Evolutionary conservation across 106 monocot species (phyloP).

Genomic region (Narthecium ossifragum): DNA sequence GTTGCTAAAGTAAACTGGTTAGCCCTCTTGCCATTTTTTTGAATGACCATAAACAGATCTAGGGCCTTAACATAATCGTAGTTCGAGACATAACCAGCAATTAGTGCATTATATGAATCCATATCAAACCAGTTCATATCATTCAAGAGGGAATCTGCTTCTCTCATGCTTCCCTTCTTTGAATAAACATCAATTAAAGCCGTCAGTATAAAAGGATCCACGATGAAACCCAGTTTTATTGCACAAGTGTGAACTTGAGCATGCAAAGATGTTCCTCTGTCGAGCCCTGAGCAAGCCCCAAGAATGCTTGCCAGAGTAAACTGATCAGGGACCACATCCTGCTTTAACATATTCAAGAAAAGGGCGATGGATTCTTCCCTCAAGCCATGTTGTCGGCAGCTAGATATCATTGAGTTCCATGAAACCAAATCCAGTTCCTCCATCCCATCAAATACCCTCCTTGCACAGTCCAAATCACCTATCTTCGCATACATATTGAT

Average conservation of each 20-base stretch:
- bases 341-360: conserved; percentile 38
- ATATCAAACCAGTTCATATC: conserved; percentile 39
- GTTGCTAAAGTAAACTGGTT: conserved; percentile 50
- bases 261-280: conserved; percentile 12
- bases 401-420: conserved; percentile 78
- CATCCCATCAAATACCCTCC: conserved; percentile 47
- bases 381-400: conserved; percentile 21
- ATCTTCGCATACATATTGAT: conserved; percentile 58
- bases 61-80: conserved; percentile 21
- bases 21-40: conserved; percentile 14
- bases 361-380: conserved; percentile 26
- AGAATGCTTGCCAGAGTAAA: conserved; percentile 57
- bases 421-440: conserved; percentile 46
- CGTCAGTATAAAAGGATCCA: conserved; percentile 52
- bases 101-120: conserved; percentile 55
- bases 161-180: conserved; percentile 32
- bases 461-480: conserved; percentile 24
- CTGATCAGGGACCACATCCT: conserved; percentile 37
- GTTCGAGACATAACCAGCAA: conserved; percentile 45
- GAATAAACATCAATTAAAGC: conserved; percentile 59
- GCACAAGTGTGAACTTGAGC: conserved; percentile 38
- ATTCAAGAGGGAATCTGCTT: conserved; percentile 32
- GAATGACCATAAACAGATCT: conserved; percentile 28
- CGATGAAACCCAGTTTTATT: conserved; percentile 28
- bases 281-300: conserved; percentile 26